Conservation (phyloP, 805 yeast species). For the Wickerhamiella spandovensis region DNA sequence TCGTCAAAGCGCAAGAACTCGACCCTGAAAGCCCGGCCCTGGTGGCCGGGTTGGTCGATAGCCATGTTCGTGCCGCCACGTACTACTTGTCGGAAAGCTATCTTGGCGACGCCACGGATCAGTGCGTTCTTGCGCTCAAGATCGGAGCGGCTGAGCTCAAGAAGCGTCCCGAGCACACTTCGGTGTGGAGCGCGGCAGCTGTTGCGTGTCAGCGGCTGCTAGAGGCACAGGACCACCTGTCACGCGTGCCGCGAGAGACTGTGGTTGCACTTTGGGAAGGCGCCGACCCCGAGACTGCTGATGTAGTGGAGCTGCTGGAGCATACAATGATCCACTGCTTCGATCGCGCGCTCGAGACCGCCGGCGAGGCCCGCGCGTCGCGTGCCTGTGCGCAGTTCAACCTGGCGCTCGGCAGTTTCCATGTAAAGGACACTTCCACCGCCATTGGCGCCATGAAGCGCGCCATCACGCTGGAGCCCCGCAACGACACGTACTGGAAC, state of each 20-base stretch:
- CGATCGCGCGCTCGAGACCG: slow-evolving; percentile 5
- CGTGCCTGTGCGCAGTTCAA: slow-evolving; percentile 41
- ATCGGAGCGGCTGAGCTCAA: slow-evolving; percentile 29
- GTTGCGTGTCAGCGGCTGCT: slow-evolving; percentile 44
- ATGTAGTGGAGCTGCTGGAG: not conserved
- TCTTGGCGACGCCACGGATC: slow-evolving; percentile 47
- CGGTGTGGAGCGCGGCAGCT: slow-evolving; percentile 54
- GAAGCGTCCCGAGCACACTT: slow-evolving; percentile 27
- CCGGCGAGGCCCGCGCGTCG: slow-evolving; percentile 18
- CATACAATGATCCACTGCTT: not conserved
- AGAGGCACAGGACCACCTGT: slow-evolving; percentile 39
- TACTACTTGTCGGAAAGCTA: slow-evolving; percentile 45
- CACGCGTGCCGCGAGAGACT: slow-evolving; percentile 32
- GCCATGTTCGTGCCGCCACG: slow-evolving; percentile 30
- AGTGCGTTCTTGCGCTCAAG: slow-evolving; percentile 35
- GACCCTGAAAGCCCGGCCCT: slow-evolving; percentile 28
- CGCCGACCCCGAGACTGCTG: not conserved
- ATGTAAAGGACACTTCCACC: slow-evolving; percentile 29
- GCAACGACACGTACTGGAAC: slow-evolving; percentile 64
- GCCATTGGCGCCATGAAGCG: slow-evolving; percentile 48
- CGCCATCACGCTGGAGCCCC: slow-evolving; percentile 59
- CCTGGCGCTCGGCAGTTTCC: slow-evolving; percentile 43
- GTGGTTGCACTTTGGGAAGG: not conserved
- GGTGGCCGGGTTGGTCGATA: slow-evolving; percentile 37
- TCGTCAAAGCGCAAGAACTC: slow-evolving; percentile 12